Conservation (phyloP, 768 basidiomycete genomes). For the Tricholomella constricta region DNA sequence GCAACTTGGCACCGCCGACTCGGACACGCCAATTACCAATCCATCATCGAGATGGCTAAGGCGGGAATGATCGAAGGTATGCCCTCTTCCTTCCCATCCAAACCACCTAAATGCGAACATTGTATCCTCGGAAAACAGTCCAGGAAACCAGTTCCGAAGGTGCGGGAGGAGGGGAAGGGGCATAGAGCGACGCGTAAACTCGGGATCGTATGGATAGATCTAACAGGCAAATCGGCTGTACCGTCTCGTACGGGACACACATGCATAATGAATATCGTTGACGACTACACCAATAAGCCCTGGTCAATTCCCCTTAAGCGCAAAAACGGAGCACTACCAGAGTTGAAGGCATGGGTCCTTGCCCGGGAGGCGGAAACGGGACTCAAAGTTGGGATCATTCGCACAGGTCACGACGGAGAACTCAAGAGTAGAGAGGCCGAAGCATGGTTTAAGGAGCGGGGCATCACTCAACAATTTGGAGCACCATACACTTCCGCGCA, state of each 20-base stretch:
- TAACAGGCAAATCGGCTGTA: conserved; percentile 26
- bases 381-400: background rate
- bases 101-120: conserved; percentile 29
- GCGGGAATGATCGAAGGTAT: conserved; percentile 21
- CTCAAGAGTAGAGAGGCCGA: conserved; percentile 13
- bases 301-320: conserved; percentile 34
- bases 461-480: conserved; percentile 18
- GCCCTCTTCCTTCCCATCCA: conserved; percentile 18
- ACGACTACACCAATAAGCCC: conserved; percentile 28
- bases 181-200: conserved; percentile 24
- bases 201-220: conserved; percentile 34
- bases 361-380: conserved; percentile 23
- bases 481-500: conserved; percentile 33
- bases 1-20: conserved; percentile 3
- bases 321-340: conserved; percentile 23
- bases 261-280: conserved; percentile 32
- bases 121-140: conserved; percentile 44
- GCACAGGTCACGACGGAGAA: conserved; percentile 25
- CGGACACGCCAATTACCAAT: conserved; percentile 7
- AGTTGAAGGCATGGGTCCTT: conserved; percentile 29
- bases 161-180: conserved; percentile 17
- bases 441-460: conserved; percentile 11
- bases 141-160: conserved; percentile 30
- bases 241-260: conserved; percentile 15
- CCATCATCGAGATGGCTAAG: conserved; percentile 6